Percentiles rank a stretch among this genome's conserved stretches.
phyloP scores from a whole-genome alignment of 495 filamentous ascomycete genomes.

The Xanthoparmelia taractica region DNA sequence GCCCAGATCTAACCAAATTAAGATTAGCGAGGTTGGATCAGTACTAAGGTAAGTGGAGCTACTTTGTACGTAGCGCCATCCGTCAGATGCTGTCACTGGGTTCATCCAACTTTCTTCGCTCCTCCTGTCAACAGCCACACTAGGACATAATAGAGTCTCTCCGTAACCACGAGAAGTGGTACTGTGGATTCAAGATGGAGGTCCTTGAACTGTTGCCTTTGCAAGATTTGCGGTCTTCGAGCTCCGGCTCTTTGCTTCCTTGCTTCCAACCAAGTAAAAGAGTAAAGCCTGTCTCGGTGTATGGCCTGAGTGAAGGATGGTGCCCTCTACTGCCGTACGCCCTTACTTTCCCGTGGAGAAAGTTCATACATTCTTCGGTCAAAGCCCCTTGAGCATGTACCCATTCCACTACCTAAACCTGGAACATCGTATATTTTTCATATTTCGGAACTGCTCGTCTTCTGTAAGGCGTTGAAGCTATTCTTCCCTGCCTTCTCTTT shows the following conservation, averaged over 20 bases:
- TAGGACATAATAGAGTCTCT: background rate
- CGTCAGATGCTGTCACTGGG: no score
- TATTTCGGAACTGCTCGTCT: constrained; percentile 1
- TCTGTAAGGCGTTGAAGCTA: constrained; percentile 8
- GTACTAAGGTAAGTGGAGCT: no score
- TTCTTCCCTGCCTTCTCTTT: background rate
- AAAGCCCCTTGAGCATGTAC: background rate
- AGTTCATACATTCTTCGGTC: background rate
- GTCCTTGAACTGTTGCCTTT: background rate
- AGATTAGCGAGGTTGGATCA: no score
- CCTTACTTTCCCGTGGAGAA: constrained; percentile 8
- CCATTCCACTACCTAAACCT: constrained; percentile 10
- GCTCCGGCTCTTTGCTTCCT: background rate
- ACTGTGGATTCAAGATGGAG: background rate
- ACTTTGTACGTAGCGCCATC: no score
- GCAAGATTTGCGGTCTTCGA: background rate
- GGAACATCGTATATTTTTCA: background rate
- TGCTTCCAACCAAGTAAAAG: background rate
- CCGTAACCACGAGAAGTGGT: background rate
- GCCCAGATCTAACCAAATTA: no score
- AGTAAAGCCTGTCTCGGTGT: background rate
- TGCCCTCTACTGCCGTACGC: no score
- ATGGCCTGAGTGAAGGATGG: no score
- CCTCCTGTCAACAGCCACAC: background rate
- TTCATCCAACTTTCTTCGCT: no score